A percentile compares a stretch with the other conserved stretches of the same genome.
These are phyloP conservation scores for Macrocybe gigantea DNA, from an alignment of 768 basidiomycete genomes.

Conservation along the genomic window DNA sequence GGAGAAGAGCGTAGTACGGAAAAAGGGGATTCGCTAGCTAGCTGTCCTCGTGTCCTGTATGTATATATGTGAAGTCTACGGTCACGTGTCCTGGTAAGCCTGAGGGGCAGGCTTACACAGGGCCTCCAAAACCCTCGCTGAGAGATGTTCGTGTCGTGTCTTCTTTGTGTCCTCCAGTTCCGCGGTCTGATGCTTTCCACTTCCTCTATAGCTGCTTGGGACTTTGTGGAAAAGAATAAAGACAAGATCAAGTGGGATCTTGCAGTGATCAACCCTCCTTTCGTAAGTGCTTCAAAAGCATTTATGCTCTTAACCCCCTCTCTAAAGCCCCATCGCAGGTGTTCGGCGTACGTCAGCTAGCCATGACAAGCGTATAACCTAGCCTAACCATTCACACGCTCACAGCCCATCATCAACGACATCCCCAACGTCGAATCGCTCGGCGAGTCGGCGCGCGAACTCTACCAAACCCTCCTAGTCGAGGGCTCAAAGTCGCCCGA, in stretches of 20 bases:
- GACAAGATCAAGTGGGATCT: constrained; percentile 45
- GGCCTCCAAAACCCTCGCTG: constrained; percentile 56
- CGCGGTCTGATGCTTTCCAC: not conserved
- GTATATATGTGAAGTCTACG: too few relatives aligned
- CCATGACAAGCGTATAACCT: not conserved
- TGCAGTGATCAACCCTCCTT: constrained; percentile 46
- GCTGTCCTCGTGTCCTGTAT: too few relatives aligned
- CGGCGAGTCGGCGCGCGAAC: constrained; percentile 27
- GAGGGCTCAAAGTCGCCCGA: constrained; percentile 10
- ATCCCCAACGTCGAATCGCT: constrained; percentile 21
- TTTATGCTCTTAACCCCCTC: not conserved
- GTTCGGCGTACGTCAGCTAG: constrained; percentile 19
- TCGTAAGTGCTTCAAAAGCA: constrained; percentile 18
- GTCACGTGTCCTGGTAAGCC: too few relatives aligned
- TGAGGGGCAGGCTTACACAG: constrained; percentile 40
- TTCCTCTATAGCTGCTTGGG: constrained; percentile 33
- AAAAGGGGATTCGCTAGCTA: constrained; percentile 40
- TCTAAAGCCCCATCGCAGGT: constrained; percentile 11
- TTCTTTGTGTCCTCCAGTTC: not conserved
- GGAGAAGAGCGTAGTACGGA: too few relatives aligned
- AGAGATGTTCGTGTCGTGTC: constrained; percentile 31
- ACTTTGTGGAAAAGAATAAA: constrained; percentile 31
- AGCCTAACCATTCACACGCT: not conserved
- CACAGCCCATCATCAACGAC: constrained; percentile 33
- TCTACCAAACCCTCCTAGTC: constrained; percentile 27